Conservation (phyloP, 495 filamentous ascomycete species). For the Aspergillus saccharolyticus region DNA sequence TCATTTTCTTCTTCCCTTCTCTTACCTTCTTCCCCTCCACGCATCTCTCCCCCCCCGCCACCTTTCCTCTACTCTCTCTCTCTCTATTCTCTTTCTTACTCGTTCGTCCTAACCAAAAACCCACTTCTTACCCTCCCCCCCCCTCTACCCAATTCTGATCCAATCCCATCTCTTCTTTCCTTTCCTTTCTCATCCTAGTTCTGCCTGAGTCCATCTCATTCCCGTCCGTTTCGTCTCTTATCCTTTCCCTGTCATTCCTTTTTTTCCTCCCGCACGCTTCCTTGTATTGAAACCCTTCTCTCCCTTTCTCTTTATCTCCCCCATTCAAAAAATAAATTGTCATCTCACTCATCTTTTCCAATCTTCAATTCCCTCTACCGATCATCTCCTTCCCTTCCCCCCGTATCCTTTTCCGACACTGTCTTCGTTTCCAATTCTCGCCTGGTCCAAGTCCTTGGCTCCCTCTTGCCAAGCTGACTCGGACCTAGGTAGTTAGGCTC, state of each 20-base stretch:
- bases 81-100: conserved; percentile 15
- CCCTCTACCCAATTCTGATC: conserved; percentile 12
- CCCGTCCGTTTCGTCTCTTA: background rate
- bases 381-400: conserved; percentile 5
- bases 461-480: conserved; percentile 49
- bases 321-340: background rate
- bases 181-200: conserved; percentile 16
- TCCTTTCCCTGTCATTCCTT: conserved; percentile 17
- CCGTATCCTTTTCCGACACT: conserved; percentile 18
- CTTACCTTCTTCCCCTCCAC: background rate
- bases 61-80: conserved; percentile 10
- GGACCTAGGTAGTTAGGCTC: conserved; percentile 44
- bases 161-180: conserved; percentile 18
- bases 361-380: conserved; percentile 4
- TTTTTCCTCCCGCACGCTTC: conserved; percentile 9
- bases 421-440: conserved; percentile 23
- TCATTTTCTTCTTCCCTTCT: conserved; percentile 11
- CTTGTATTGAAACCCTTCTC: background rate
- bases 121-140: conserved; percentile 16
- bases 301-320: conserved; percentile 10
- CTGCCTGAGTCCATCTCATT: background rate
- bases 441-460: conserved; percentile 52
- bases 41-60: background rate
- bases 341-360: background rate
- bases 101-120: conserved; percentile 4